A percentile compares a stretch with the other conserved stretches of the same genome.
Evolutionary conservation across 2,329 filamentous ascomycete species (phyloP).

Genomic region (Xylaria sp.): DNA sequence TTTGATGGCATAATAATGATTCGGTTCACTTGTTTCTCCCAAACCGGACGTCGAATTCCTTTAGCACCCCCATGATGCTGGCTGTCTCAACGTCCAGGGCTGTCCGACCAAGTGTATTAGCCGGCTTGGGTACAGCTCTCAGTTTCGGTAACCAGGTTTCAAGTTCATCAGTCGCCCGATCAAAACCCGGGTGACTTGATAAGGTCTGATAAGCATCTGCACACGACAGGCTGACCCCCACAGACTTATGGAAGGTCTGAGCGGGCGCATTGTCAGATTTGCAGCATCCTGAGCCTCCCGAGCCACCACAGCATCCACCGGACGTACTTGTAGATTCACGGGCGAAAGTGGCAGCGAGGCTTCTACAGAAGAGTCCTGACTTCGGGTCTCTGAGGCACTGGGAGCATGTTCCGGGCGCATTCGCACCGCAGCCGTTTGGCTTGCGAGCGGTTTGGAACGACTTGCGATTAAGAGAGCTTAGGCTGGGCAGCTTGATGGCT

Average conservation of each 20-base stretch:
- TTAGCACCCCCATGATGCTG: constrained; percentile 86
- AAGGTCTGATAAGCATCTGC: constrained; percentile 83
- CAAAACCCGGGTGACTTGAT: constrained; percentile 79
- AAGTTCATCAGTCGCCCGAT: constrained; percentile 77
- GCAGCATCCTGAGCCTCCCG: constrained; percentile 70
- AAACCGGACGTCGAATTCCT: constrained; percentile 82
- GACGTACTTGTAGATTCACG: constrained; percentile 48
- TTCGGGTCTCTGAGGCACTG: constrained; percentile 82
- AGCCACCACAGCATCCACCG: constrained; percentile 71
- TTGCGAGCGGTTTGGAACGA: constrained; percentile 41
- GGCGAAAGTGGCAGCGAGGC: constrained; percentile 74
- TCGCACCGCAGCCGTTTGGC: constrained; percentile 64
- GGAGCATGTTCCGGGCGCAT: constrained; percentile 80
- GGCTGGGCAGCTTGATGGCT: constrained; percentile 67
- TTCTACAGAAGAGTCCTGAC: constrained; percentile 84
- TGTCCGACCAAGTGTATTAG: constrained; percentile 55
- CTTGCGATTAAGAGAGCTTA: constrained; percentile 48
- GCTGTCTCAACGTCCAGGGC: constrained; percentile 84
- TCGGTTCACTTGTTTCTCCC: constrained; percentile 54
- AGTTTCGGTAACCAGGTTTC: constrained; percentile 80
- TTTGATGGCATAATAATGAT: constrained; percentile 30
- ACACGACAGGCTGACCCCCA: constrained; percentile 71
- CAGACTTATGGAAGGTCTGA: constrained; percentile 44
- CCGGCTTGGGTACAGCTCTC: constrained; percentile 62
- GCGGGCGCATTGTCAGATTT: constrained; percentile 54